phyloP scores from a whole-genome alignment of 129 eudicot genomes.

The Flaveria bidentis region DNA sequence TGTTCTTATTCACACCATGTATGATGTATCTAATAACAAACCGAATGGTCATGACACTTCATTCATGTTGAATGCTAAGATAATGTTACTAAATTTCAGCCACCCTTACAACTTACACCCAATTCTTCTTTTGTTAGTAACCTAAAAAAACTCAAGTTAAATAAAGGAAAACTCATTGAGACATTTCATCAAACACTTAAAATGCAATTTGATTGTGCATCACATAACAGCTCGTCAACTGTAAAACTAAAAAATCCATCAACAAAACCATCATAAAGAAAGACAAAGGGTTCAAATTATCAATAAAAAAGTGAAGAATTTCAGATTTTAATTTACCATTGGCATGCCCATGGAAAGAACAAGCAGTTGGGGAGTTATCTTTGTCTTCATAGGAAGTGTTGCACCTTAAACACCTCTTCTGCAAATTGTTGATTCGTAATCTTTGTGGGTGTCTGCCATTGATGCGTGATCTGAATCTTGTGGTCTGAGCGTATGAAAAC shows the following conservation, averaged over 20 bases:
- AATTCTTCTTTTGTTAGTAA: neutral
- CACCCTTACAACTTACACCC: neutral
- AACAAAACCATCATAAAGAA: neutral
- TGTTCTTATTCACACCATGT: neutral
- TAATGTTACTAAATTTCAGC: neutral
- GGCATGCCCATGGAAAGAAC: conserved; percentile 78
- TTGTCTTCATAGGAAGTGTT: conserved; percentile 48
- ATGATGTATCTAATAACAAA: conserved; percentile 8
- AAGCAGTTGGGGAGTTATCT: conserved; percentile 67
- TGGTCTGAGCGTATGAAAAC: conserved; percentile 28
- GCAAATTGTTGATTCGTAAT: conserved; percentile 30
- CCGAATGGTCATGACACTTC: conserved; percentile 7
- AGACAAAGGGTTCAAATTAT: neutral
- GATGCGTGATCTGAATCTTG: conserved; percentile 20
- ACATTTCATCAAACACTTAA: conserved; percentile 15
- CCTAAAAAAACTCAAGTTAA: neutral
- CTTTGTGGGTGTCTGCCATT: conserved; percentile 33
- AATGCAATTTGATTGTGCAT: neutral
- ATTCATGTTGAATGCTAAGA: neutral
- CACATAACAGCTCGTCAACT: neutral
- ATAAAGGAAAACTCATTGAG: neutral
- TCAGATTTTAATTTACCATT: conserved; percentile 42
- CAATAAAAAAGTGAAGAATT: conserved; percentile 3
- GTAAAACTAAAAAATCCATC: neutral
- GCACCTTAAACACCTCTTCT: conserved; percentile 72